Evolutionary conservation across 495 filamentous ascomycete species (phyloP), one percentile per base, ranked within the genome.

Genomic region (Amniculicola lignicola): DNA sequence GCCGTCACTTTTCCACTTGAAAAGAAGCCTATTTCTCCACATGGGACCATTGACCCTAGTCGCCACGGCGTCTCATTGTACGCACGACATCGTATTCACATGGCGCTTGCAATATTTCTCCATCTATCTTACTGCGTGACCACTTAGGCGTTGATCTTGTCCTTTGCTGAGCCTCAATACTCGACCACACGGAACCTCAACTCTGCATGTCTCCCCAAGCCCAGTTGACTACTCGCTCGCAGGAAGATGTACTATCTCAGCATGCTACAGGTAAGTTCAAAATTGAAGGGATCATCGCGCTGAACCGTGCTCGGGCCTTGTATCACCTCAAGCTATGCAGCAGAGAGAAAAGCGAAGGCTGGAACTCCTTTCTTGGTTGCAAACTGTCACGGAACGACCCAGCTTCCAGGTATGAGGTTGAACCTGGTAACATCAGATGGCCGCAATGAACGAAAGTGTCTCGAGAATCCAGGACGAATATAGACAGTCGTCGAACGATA

Each of bases 401-500:
- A 35, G 45, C 28, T 50, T 40, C 60, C 50, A 44, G 54, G 54
- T 51, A 19, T 33, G 24, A 50, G 60, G 54, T 54, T 49, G 18
- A 31, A 36, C 19, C 42, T 27, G 55, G 54, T 48, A 59, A 45
- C 55, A 33, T 57, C 19, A 53, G 53, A 51, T 35, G 36, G 21
- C 14, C 49, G 19, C 33, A 18, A 18, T 6, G 48, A 59, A 29
- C 42, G 25, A 40, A 51, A 28, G 23, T 33, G 15, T 27, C 31
- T 47, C 9, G 25, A 47, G 37, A 18, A 28, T 29, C n/a, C 11
- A n/a, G 24, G 21, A 16, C 29, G 40, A 23, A 19, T 36, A 14
- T 7, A 40, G 5, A 35, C 27, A 25, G 40, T 11, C 16, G 40
- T 51, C 25, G 28, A 40, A n/a, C 28, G 10, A n/a, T 51, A 35